These are phyloP conservation scores for Acidiella bohemica DNA, from an alignment of 495 filamentous ascomycete species.

Conservation along the genomic window DNA sequence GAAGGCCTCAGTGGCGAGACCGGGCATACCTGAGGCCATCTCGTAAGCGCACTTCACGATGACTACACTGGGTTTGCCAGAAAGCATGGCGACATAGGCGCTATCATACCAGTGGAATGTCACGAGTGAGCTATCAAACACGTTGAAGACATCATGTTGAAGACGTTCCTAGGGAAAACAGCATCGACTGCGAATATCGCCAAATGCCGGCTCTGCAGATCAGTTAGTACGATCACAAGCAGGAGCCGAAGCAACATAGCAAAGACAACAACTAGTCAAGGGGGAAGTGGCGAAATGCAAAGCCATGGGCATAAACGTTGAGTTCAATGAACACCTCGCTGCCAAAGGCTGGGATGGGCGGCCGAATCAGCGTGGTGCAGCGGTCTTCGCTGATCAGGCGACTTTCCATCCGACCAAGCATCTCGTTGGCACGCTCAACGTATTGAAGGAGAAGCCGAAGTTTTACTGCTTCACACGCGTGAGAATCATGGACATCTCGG, in stretches of 20 bases:
- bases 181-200: slow-evolving; percentile 45
- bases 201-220: slow-evolving; percentile 35
- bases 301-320: slow-evolving; percentile 32
- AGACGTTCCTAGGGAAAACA: no score
- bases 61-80: slow-evolving; percentile 36
- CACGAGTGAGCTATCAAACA: slow-evolving; percentile 41
- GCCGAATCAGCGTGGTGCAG: slow-evolving; percentile 37
- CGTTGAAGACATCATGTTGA: slow-evolving; percentile 36
- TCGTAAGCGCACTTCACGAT: slow-evolving; percentile 41
- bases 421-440: slow-evolving; percentile 36
- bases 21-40: slow-evolving; percentile 41
- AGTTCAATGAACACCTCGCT: slow-evolving; percentile 28
- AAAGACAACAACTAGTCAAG: slow-evolving; percentile 29
- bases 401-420: slow-evolving; percentile 48
- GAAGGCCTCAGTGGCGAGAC: slow-evolving; percentile 41
- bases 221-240: slow-evolving; percentile 25
- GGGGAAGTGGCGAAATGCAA: slow-evolving; percentile 34
- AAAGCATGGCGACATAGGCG: slow-evolving; percentile 38
- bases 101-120: slow-evolving; percentile 38
- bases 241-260: slow-evolving; percentile 27
- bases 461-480: slow-evolving; percentile 43
- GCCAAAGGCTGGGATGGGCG: slow-evolving; percentile 37
- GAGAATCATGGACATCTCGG: slow-evolving; percentile 35
- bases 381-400: slow-evolving; percentile 37
- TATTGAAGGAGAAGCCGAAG: slow-evolving; percentile 36